A percentile compares a stretch with the other conserved stretches of the same genome.
phyloP scores from a whole-genome alignment of 805 yeast species.

The Saccharomycopsis fibuligera region DNA sequence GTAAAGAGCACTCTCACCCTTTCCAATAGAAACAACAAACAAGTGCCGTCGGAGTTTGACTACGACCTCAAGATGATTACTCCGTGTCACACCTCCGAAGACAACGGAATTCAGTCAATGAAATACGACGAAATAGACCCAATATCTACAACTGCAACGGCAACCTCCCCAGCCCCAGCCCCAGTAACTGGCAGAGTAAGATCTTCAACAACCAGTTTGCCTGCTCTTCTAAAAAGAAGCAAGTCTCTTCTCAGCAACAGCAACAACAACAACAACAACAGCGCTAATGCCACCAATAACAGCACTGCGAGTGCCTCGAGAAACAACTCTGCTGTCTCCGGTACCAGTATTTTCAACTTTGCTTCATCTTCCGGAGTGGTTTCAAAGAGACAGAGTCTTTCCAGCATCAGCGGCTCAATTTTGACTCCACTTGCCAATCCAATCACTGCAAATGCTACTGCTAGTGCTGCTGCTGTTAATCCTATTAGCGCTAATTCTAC shows the following conservation, averaged over 20 bases:
- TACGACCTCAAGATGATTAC: background rate
- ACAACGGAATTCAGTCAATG: slow-evolving; percentile 1
- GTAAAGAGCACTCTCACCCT: slow-evolving; percentile 3
- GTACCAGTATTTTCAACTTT: background rate
- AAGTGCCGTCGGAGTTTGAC: background rate
- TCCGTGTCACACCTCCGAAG: background rate
- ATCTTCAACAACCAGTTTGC: slow-evolving; percentile 20
- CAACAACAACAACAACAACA: background rate
- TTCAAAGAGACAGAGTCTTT: background rate
- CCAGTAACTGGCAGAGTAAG: slow-evolving; percentile 19
- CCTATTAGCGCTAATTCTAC: background rate
- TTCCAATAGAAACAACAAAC: background rate
- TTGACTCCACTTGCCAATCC: background rate
- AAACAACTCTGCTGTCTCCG: background rate
- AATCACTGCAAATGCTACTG: background rate
- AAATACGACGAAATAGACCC: slow-evolving; percentile 16
- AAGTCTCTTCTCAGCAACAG: slow-evolving; percentile 9
- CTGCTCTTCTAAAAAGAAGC: slow-evolving; percentile 16
- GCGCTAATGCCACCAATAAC: background rate
- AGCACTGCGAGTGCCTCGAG: background rate
- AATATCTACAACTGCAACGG: slow-evolving; percentile 7
- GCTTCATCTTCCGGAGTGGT: too few species aligned
- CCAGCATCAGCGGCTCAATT: background rate
- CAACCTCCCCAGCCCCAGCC: slow-evolving; percentile 14
- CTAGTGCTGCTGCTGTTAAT: too few species aligned